These are phyloP conservation scores for Suhomyces bolitotheri DNA, from an alignment of 1,139 yeast genomes.

Conservation along the genomic window DNA sequence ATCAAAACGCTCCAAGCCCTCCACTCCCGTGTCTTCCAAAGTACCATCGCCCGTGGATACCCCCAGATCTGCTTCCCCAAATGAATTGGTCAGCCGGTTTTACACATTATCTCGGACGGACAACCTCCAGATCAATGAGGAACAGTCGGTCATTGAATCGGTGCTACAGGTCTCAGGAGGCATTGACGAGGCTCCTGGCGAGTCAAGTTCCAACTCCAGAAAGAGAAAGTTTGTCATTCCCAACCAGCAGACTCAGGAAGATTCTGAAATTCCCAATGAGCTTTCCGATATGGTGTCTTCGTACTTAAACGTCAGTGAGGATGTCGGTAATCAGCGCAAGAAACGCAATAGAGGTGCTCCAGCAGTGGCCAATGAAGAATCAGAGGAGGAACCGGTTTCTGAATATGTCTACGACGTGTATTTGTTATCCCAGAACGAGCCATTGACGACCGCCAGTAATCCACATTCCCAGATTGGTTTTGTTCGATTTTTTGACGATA, in stretches of 20 bases:
- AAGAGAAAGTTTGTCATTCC: conserved; percentile 38
- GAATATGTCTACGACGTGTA: conserved; percentile 93
- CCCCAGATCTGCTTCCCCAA: conserved; percentile 18
- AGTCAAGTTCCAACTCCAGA: not conserved
- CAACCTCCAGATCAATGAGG: conserved; percentile 27
- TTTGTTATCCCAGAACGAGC: conserved; percentile 33
- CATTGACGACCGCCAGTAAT: conserved; percentile 48
- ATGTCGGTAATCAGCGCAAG: conserved; percentile 7
- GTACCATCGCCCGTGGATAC: conserved; percentile 19
- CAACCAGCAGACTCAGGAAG: conserved; percentile 39
- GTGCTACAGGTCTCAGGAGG: conserved; percentile 16
- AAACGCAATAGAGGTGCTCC: conserved; percentile 7
- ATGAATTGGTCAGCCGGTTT: conserved; percentile 20
- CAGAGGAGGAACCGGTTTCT: conserved; percentile 20
- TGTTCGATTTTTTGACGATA: conserved; percentile 66
- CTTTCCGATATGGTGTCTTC: conserved; percentile 68
- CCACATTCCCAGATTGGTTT: conserved; percentile 62
- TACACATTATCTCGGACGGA: conserved; percentile 67
- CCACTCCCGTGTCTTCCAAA: conserved; percentile 32
- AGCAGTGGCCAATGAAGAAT: conserved; percentile 1
- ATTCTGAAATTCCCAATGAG: conserved; percentile 53
- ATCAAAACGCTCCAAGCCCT: conserved; percentile 48
- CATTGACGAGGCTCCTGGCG: not conserved
- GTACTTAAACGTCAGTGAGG: conserved; percentile 38
- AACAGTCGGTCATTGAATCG: conserved; percentile 23